phyloP scores from a whole-genome alignment of 176 grass and related monocot genomes.

The Zoysia japonica region DNA sequence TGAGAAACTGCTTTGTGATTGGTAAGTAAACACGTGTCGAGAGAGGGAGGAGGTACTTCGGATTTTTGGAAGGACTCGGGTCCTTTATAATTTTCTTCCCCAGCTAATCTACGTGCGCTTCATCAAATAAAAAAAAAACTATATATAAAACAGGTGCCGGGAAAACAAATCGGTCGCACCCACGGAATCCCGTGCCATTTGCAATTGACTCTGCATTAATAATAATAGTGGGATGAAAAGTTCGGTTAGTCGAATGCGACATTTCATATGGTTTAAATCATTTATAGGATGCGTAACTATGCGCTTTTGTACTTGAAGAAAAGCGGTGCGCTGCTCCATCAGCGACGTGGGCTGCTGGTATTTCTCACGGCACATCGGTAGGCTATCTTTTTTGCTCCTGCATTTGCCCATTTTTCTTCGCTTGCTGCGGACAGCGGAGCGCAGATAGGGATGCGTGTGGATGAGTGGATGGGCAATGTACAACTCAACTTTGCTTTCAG shows the following conservation, averaged over 20 bases:
- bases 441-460: background rate
- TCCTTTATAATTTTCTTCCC: too few relatives aligned
- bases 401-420: background rate
- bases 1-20: too few relatives aligned
- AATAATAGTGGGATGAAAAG: background rate
- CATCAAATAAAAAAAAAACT: background rate
- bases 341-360: background rate
- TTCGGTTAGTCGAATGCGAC: slow-evolving; percentile 17
- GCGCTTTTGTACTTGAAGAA: background rate
- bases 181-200: background rate
- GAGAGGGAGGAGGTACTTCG: too few relatives aligned
- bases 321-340: background rate
- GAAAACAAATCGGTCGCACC: background rate
- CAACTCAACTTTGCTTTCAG: background rate
- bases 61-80: too few relatives aligned
- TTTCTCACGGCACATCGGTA: background rate
- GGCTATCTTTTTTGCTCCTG: background rate
- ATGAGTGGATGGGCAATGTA: background rate
- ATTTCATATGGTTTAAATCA: background rate
- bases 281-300: background rate
- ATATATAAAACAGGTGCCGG: background rate
- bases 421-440: background rate
- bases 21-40: too few relatives aligned
- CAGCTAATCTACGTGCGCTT: background rate
- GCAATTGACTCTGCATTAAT: too few relatives aligned